phyloP scores from a whole-genome alignment of 176 grass and related monocot species.

The Carex parvula region DNA sequence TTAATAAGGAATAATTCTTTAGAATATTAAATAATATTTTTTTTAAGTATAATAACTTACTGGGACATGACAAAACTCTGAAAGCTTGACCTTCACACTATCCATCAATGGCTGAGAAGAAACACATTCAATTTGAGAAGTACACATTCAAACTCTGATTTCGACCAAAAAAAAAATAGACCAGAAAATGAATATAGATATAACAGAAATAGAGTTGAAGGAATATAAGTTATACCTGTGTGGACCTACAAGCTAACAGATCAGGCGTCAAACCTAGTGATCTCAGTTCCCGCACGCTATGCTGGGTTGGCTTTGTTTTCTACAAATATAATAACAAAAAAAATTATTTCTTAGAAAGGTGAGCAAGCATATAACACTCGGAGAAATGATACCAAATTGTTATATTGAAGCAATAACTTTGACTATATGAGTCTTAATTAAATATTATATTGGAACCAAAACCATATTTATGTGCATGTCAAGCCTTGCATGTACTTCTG shows the following conservation, averaged over 20 bases:
- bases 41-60: conserved; percentile 41
- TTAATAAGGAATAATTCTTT: conserved; percentile 29
- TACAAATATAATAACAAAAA: conserved; percentile 35
- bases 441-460: conserved; percentile 19
- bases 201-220: neutral
- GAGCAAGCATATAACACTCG: neutral
- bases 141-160: neutral
- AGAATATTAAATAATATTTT: conserved; percentile 8
- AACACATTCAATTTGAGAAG: neutral
- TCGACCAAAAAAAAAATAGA: neutral
- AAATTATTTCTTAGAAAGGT: neutral
- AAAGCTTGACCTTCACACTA: conserved; percentile 87
- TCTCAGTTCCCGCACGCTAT: conserved; percentile 92
- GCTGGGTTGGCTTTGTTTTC: conserved; percentile 99
- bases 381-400: neutral
- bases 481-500: neutral
- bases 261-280: conserved; percentile 93
- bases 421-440: neutral
- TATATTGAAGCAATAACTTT: neutral
- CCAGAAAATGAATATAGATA: neutral
- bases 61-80: conserved; percentile 97
- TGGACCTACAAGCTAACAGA: conserved; percentile 86
- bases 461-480: neutral
- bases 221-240: conserved; percentile 48
- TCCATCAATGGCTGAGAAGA: conserved; percentile 69